phyloP scores from a whole-genome alignment of 768 basidiomycete species.

The Coprinopsis marcescibilis region DNA sequence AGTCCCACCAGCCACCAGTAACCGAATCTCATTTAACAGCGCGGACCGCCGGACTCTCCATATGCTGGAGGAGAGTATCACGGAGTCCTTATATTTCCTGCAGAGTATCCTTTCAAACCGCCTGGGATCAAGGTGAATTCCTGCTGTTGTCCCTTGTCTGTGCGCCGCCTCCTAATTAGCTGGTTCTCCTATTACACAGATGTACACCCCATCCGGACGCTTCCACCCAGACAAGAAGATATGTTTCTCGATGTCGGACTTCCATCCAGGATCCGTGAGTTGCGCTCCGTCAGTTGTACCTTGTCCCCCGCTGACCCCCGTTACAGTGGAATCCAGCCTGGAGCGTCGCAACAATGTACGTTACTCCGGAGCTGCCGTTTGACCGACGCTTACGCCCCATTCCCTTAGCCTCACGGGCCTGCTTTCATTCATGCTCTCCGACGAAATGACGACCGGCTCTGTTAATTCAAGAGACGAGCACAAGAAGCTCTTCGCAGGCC shows the following conservation, averaged over 20 bases:
- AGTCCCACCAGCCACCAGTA: conserved; percentile 8
- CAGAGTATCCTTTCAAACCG: conserved; percentile 95
- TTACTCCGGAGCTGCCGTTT: no score
- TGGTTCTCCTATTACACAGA: conserved; percentile 38
- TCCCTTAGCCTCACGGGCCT: conserved; percentile 82
- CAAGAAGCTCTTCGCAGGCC: conserved; percentile 68
- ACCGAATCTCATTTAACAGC: conserved; percentile 38
- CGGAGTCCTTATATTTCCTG: conserved; percentile 85
- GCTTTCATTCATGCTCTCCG: conserved; percentile 89
- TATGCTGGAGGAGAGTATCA: conserved; percentile 93
- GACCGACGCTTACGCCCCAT: conserved; percentile 4
- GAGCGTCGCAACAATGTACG: conserved; percentile 92
- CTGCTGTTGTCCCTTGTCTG: neutral
- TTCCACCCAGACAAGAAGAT: conserved; percentile 94
- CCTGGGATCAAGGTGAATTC: conserved; percentile 83
- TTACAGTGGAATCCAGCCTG: conserved; percentile 90
- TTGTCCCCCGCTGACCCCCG: neutral
- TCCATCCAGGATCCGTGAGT: conserved; percentile 83
- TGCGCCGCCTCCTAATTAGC: conserved; percentile 6
- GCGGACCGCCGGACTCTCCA: conserved; percentile 91
- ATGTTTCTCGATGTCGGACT: conserved; percentile 97
- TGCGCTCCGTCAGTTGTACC: neutral
- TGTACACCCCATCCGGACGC: conserved; percentile 87
- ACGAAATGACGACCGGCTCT: conserved; percentile 96
- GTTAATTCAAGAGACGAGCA: conserved; percentile 75